Conservation (phyloP, 805 yeast genomes). For the Metschnikowia koreensis region DNA sequence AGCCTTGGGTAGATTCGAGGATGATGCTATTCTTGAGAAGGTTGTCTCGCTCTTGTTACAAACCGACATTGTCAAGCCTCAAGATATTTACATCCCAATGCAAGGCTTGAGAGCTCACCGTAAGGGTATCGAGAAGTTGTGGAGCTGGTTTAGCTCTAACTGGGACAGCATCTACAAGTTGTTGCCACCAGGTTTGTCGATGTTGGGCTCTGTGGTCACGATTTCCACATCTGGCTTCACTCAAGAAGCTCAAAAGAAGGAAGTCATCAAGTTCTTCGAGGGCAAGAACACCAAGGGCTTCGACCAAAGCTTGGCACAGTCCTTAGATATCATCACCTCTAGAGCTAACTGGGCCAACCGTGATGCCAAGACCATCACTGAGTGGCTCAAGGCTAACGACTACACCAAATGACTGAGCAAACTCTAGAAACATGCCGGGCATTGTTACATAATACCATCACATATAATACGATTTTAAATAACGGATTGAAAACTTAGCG, state of each 20-base stretch:
- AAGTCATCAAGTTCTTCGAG: conserved; percentile 51
- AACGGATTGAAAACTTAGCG: neutral
- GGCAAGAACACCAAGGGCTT: conserved; percentile 58
- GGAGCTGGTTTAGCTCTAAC: conserved; percentile 69
- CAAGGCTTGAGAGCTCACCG: conserved; percentile 63
- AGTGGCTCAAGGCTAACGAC: conserved; percentile 46
- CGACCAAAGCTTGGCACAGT: conserved; percentile 62
- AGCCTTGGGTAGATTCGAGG: conserved; percentile 62
- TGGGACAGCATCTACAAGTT: conserved; percentile 67
- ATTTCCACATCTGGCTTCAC: conserved; percentile 62
- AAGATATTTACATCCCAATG: conserved; percentile 78
- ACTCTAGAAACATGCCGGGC: neutral
- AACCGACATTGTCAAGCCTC: conserved; percentile 55
- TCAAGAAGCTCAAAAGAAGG: conserved; percentile 49
- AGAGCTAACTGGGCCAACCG: conserved; percentile 59
- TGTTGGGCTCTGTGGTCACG: conserved; percentile 74
- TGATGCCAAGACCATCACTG: conserved; percentile 45
- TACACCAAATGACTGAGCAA: conserved; percentile 20
- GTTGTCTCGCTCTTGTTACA: conserved; percentile 56
- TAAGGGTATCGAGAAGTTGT: conserved; percentile 65
- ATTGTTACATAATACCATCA: neutral
- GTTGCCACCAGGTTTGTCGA: conserved; percentile 77
- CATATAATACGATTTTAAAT: neutral
- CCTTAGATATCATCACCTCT: conserved; percentile 57
- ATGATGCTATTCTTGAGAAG: conserved; percentile 50